phyloP scores from a whole-genome alignment of 148 eudicot species.

The Persicaria tinctoria region DNA sequence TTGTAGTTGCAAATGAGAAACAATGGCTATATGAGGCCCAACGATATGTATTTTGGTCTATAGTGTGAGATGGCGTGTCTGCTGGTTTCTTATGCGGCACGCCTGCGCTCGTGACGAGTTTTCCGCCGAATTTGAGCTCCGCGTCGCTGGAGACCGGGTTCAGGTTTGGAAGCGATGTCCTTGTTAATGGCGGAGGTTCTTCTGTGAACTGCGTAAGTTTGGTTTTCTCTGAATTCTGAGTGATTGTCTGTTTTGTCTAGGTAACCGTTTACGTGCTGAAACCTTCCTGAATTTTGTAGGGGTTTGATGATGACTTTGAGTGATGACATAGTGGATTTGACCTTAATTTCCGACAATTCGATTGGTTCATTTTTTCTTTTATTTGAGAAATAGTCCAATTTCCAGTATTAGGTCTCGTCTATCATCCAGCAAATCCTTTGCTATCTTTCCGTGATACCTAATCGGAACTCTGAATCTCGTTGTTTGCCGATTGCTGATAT shows the following conservation, averaged over 20 bases:
- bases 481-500: too few species aligned
- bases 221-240: too few species aligned
- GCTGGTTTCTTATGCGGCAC: conserved; percentile 1
- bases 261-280: not conserved
- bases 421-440: too few species aligned
- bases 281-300: too few species aligned
- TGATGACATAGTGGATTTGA: not conserved
- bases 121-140: conserved; percentile 3
- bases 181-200: not conserved
- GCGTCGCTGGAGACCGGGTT: conserved; percentile 7
- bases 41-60: too few species aligned
- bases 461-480: too few species aligned
- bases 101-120: not conserved
- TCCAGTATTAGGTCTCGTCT: not conserved
- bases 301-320: too few species aligned
- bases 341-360: too few species aligned
- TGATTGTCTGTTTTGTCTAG: not conserved
- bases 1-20: too few species aligned
- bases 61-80: not conserved
- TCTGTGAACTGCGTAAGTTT: conserved; percentile 7
- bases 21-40: too few species aligned
- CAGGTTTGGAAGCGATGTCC: conserved; percentile 6
- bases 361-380: too few species aligned
- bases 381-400: not conserved
- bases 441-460: too few species aligned